Percentiles rank a stretch among this genome's conserved stretches.
These are phyloP conservation scores for Salvia rosmarinus DNA, from an alignment of 257 asterid species.

Conservation along the genomic window DNA sequence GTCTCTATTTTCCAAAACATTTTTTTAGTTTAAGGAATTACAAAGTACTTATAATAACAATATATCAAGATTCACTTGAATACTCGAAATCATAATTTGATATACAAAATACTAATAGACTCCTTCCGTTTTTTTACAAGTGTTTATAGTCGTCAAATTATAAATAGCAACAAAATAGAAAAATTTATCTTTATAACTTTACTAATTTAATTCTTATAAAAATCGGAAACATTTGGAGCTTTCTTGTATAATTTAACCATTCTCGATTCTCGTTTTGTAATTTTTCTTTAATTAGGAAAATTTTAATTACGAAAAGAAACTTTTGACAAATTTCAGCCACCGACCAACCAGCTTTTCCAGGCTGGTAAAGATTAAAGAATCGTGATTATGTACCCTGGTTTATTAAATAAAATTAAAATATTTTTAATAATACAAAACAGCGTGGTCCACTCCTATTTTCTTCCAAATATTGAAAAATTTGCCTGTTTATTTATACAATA, in stretches of 20 bases:
- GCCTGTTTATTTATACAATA: not conserved
- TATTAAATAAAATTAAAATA: not conserved
- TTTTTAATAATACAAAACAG: not conserved
- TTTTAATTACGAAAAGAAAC: not conserved
- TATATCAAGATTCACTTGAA: no score
- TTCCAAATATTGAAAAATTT: not conserved
- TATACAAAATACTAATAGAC: no score
- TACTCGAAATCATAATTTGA: no score
- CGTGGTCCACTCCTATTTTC: slow-evolving; percentile 2
- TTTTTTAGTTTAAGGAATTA: not conserved
- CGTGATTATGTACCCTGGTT: not conserved
- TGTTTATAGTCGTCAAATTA: no score
- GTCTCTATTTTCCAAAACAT: not conserved
- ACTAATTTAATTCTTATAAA: no score
- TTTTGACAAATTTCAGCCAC: slow-evolving; percentile 24
- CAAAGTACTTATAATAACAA: no score
- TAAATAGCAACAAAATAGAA: no score
- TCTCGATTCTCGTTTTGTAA: not conserved
- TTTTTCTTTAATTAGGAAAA: not conserved
- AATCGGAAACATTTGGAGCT: not conserved
- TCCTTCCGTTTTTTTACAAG: no score
- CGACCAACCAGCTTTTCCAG: slow-evolving; percentile 42
- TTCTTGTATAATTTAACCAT: not conserved
- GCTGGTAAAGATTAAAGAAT: slow-evolving; percentile 30
- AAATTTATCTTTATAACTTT: no score